These are phyloP conservation scores for Cicer chorassanicum DNA, from an alignment of 306 rosid species.

Conservation along the genomic window DNA sequence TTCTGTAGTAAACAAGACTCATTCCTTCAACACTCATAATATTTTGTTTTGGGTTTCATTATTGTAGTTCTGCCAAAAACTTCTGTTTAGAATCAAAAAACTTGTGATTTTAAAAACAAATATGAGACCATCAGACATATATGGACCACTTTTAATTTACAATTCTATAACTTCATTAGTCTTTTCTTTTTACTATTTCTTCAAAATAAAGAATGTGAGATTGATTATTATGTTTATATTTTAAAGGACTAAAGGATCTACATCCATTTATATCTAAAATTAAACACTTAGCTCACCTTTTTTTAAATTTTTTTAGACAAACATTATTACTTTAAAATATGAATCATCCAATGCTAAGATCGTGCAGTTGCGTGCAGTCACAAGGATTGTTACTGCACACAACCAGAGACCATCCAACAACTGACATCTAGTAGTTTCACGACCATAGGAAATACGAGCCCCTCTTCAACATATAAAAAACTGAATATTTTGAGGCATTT, in stretches of 20 bases:
- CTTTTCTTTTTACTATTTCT: too few species aligned
- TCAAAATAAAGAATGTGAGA: too few species aligned
- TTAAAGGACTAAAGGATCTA: too few species aligned
- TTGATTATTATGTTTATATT: too few species aligned
- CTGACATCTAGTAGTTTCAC: neutral
- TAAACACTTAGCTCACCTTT: too few species aligned
- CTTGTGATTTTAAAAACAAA: neutral
- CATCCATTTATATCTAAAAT: too few species aligned
- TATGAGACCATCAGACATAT: neutral
- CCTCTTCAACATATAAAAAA: neutral
- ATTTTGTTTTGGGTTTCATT: conserved; percentile 5
- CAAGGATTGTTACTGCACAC: too few species aligned
- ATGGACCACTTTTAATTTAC: too few species aligned
- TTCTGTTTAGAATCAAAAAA: neutral
- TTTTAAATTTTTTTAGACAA: too few species aligned
- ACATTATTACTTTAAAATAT: neutral
- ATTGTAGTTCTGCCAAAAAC: neutral
- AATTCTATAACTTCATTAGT: too few species aligned
- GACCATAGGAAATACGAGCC: neutral
- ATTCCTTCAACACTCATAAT: neutral
- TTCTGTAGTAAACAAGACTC: neutral
- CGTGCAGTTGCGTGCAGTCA: too few species aligned
- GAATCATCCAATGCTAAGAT: neutral
- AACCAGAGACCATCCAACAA: neutral
- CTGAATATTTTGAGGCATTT: neutral